phyloP scores from a whole-genome alignment of 441 rosid species.

The Geranium incanum region DNA sequence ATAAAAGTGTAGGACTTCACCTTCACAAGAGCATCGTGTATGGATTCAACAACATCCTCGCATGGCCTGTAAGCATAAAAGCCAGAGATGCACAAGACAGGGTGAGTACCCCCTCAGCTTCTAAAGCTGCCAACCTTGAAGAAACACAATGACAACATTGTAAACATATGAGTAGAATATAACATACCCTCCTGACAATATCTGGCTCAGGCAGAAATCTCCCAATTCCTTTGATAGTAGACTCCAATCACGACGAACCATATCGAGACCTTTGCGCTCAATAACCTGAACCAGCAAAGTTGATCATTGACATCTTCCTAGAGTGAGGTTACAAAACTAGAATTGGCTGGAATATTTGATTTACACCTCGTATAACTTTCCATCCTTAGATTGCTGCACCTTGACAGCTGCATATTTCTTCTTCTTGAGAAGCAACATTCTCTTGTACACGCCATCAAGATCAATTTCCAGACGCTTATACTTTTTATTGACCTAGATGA shows the following conservation, averaged over 20 bases:
- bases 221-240: slow-evolving; percentile 88
- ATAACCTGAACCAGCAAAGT: slow-evolving; percentile 53
- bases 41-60: slow-evolving; percentile 84
- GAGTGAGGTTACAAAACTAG: slow-evolving; percentile 10
- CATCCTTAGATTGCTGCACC: slow-evolving; percentile 61
- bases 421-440: slow-evolving; percentile 94
- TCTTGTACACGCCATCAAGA: slow-evolving; percentile 88
- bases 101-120: slow-evolving; percentile 13
- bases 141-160: slow-evolving; percentile 10
- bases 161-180: slow-evolving; percentile 3
- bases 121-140: slow-evolving; percentile 10
- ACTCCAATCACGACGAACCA: slow-evolving; percentile 99
- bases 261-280: slow-evolving; percentile 97
- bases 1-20: slow-evolving; percentile 28
- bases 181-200: slow-evolving; percentile 81
- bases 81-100: slow-evolving; percentile 12
- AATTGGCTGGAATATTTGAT: slow-evolving; percentile 10
- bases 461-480: slow-evolving; percentile 83
- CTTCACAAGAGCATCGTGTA: slow-evolving; percentile 80
- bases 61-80: slow-evolving; percentile 57
- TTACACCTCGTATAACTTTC: slow-evolving; percentile 59
- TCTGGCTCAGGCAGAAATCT: slow-evolving; percentile 72
- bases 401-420: slow-evolving; percentile 98
- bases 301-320: slow-evolving; percentile 19
- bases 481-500: slow-evolving; percentile 79